These are phyloP conservation scores for Tricladium varicosporioides DNA, from an alignment of 2,329 filamentous ascomycete genomes.

Conservation along the genomic window DNA sequence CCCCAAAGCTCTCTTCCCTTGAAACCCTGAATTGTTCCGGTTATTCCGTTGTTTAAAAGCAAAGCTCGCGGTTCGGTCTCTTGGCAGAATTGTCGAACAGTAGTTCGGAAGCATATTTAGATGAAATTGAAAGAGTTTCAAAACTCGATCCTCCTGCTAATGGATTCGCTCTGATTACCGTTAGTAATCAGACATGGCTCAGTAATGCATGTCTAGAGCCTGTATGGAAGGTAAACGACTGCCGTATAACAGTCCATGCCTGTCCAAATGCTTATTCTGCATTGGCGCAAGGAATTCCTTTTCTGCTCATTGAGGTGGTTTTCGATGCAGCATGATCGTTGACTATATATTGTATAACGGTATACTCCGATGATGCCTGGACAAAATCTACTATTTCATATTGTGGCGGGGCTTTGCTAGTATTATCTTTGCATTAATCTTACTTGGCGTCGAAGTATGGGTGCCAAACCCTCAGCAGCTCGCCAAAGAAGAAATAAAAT, in stretches of 20 bases:
- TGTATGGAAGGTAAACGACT: not conserved
- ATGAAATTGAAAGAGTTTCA: not conserved
- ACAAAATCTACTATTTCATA: not conserved
- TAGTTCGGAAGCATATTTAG: not conserved
- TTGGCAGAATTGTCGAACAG: not conserved
- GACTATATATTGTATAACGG: not conserved
- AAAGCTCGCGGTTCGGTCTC: conserved; percentile 4
- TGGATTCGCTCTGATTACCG: not conserved
- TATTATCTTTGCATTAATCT: not conserved
- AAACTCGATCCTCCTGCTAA: not conserved
- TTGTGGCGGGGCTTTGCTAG: conserved; percentile 5
- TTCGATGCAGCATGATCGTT: not conserved
- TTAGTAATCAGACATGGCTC: not conserved
- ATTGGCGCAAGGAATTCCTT: not conserved
- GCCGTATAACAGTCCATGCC: not conserved
- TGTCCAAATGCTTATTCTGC: not conserved
- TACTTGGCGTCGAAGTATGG: not conserved
- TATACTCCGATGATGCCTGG: not conserved
- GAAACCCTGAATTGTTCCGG: not conserved
- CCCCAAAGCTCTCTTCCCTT: not conserved
- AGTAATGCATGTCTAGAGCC: not conserved
- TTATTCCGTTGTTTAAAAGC: not conserved
- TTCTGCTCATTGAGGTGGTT: not conserved
- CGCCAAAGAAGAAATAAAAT: not conserved
- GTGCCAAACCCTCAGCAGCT: not conserved